Evolutionary conservation across 768 basidiomycete genomes (phyloP).

Genomic region (Agaricus bisporus): DNA sequence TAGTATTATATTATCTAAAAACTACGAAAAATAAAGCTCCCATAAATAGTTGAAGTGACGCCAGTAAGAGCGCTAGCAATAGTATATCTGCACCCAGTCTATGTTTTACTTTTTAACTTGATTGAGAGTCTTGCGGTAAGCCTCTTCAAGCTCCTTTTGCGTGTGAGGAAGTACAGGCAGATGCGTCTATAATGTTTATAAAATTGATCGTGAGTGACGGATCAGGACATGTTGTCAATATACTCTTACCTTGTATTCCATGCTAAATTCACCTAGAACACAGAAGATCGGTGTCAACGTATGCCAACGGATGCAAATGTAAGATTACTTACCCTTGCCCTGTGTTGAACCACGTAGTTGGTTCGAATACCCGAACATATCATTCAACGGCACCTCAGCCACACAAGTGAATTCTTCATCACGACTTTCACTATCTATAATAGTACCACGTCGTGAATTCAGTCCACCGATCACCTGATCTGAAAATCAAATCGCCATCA

Average conservation of each 20-base stretch:
- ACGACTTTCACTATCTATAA: constrained; percentile 92
- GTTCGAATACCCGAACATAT: constrained; percentile 98
- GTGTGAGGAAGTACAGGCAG: constrained; percentile 78
- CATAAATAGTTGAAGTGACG: neutral
- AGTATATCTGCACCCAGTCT: neutral
- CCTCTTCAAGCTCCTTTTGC: constrained; percentile 86
- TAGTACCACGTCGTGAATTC: constrained; percentile 88
- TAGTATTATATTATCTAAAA: too few relatives aligned
- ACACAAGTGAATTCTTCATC: constrained; percentile 93
- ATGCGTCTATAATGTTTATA: constrained; percentile 46
- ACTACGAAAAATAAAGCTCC: too few relatives aligned
- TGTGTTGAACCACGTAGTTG: constrained; percentile 91
- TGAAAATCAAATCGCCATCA: constrained; percentile 17
- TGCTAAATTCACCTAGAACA: constrained; percentile 6
- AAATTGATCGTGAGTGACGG: neutral
- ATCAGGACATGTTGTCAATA: neutral
- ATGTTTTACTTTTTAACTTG: constrained; percentile 59
- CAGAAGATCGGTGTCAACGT: neutral
- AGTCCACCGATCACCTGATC: constrained; percentile 90
- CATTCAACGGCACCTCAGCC: constrained; percentile 91
- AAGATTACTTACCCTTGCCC: constrained; percentile 81
- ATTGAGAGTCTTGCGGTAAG: constrained; percentile 72
- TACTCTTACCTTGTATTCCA: constrained; percentile 8
- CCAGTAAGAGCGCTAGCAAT: too few relatives aligned
- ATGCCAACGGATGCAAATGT: constrained; percentile 14